Evolutionary conservation across 2,329 filamentous ascomycete genomes (phyloP).

Genomic region (Fusarium globosum): DNA sequence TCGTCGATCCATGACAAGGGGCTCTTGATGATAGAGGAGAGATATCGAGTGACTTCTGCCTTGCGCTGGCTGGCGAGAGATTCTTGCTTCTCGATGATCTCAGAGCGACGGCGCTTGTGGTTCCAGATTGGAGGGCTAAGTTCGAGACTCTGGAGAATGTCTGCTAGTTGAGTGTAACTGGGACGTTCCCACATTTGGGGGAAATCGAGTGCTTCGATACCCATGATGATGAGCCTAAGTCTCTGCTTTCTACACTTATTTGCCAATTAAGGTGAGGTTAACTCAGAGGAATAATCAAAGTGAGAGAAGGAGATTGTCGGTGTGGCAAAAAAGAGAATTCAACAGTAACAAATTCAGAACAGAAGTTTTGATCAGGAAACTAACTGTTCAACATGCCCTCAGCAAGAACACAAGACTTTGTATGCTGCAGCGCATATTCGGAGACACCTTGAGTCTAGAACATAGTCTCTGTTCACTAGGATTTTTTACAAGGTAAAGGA

Average conservation of each 20-base stretch:
- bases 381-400: slow-evolving; percentile 3
- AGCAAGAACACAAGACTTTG: slow-evolving; percentile 25
- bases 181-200: slow-evolving; percentile 87
- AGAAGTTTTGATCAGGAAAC: slow-evolving; percentile 1
- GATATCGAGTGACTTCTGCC: slow-evolving; percentile 70
- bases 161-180: slow-evolving; percentile 70
- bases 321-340: slow-evolving; percentile 16
- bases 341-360: neutral
- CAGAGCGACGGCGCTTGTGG: slow-evolving; percentile 53
- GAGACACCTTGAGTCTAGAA: slow-evolving; percentile 16
- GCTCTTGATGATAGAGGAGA: slow-evolving; percentile 76
- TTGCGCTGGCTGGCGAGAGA: slow-evolving; percentile 55
- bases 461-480: slow-evolving; percentile 18
- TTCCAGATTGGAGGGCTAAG: slow-evolving; percentile 77
- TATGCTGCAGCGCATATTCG: slow-evolving; percentile 26
- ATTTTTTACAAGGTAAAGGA: slow-evolving; percentile 7
- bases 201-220: slow-evolving; percentile 65
- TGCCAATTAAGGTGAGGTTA: neutral
- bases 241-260: neutral
- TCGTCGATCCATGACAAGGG: slow-evolving; percentile 74
- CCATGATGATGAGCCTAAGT: slow-evolving; percentile 39
- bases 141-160: slow-evolving; percentile 73
- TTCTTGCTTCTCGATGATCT: slow-evolving; percentile 56
- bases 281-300: neutral
- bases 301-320: slow-evolving; percentile 2